phyloP scores from a whole-genome alignment of 495 filamentous ascomycete species.

The Barbatosphaeria neglecta region DNA sequence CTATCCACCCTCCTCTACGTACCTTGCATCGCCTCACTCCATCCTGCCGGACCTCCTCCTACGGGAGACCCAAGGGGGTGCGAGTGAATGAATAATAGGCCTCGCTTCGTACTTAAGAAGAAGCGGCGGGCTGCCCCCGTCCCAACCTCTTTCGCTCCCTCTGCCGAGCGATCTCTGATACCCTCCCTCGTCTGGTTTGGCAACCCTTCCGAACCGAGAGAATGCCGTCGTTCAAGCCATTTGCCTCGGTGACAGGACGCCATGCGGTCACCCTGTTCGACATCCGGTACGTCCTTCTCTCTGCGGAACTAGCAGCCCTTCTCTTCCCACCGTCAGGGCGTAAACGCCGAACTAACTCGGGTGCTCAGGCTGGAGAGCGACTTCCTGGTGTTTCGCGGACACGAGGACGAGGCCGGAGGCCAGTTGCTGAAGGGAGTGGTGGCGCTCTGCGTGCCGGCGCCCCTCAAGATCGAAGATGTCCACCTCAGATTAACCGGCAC shows the following conservation, averaged over 20 bases:
- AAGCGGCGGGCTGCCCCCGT: neutral
- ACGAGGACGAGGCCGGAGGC: constrained; percentile 61
- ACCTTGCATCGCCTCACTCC: neutral
- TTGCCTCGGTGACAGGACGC: constrained; percentile 30
- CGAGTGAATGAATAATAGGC: neutral
- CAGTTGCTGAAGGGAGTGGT: constrained; percentile 63
- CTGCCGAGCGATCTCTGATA: neutral
- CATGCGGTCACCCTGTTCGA: constrained; percentile 37
- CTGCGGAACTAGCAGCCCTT: neutral
- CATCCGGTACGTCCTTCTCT: constrained; percentile 32
- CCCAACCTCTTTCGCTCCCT: constrained; percentile 1
- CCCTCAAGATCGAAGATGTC: constrained; percentile 59
- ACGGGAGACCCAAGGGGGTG: too few relatives aligned
- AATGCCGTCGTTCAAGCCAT: constrained; percentile 42
- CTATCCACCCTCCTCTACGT: neutral
- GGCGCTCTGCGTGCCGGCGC: constrained; percentile 60
- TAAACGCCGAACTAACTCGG: neutral
- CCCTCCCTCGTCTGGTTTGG: neutral
- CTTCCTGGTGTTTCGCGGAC: constrained; percentile 67
- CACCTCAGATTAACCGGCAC: constrained; percentile 60
- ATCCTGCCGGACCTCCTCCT: neutral
- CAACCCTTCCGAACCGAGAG: constrained; percentile 5
- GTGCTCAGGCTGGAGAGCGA: constrained; percentile 58
- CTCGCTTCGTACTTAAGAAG: neutral
- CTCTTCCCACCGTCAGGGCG: constrained; percentile 1